A percentile compares a stretch with the other conserved stretches of the same genome.
Evolutionary conservation across 108 stramenopile genomes (phyloP).

Genomic region (Nannochloropsis salina): DNA sequence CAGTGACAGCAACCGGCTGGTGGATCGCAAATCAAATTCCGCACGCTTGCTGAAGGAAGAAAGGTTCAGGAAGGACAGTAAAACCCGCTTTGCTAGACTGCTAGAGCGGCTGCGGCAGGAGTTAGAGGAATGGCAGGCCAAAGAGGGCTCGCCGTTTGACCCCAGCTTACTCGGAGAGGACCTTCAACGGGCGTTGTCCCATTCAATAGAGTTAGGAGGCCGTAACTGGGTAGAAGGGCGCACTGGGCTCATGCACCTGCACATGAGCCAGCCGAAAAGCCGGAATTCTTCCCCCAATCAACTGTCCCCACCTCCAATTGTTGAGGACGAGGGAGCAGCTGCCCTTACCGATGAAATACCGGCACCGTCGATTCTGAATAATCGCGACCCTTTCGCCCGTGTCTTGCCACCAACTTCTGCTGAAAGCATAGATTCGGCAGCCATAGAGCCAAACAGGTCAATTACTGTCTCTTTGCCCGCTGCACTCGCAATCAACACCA

Average conservation of each 20-base stretch:
- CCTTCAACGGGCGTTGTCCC: background rate
- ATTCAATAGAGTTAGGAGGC: background rate
- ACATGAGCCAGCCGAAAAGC: background rate
- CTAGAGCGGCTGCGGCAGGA: constrained; percentile 19
- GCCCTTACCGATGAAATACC: background rate
- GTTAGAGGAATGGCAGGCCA: background rate
- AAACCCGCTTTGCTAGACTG: background rate
- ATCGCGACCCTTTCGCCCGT: background rate
- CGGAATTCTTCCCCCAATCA: constrained; percentile 1
- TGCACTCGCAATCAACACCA: background rate
- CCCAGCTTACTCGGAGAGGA: background rate
- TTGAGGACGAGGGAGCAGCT: background rate
- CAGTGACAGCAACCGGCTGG: background rate
- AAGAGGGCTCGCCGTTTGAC: background rate
- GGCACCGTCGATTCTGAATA: background rate
- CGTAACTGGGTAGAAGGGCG: constrained; percentile 16
- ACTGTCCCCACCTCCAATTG: background rate
- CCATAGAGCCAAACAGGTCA: no score
- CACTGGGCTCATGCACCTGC: background rate
- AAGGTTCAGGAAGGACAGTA: background rate
- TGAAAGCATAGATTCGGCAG: no score
- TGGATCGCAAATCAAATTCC: background rate
- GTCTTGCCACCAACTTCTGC: background rate
- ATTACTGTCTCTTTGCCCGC: background rate
- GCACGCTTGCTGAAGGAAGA: background rate